Conservation (phyloP, 495 filamentous ascomycete species). For the Aspergillus hancockii region DNA sequence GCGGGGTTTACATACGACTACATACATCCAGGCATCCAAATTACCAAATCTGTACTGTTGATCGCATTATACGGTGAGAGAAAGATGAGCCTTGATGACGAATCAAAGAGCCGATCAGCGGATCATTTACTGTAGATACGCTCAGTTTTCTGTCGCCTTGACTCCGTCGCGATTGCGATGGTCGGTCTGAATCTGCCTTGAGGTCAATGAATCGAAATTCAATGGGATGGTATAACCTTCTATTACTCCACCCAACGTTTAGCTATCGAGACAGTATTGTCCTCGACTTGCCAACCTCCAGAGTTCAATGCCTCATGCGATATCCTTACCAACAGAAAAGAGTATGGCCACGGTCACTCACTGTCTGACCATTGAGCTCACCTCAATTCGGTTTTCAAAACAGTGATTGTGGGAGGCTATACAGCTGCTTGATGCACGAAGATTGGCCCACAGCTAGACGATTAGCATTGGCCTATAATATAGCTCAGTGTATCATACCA, state of each 20-base stretch:
- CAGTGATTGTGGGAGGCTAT: too few species aligned
- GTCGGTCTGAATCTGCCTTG: constrained; percentile 1
- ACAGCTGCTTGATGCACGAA: too few species aligned
- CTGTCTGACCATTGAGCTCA: too few species aligned
- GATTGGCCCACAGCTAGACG: too few species aligned
- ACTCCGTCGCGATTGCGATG: not conserved
- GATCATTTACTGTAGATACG: not conserved
- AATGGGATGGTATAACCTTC: too few species aligned
- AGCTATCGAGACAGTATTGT: not conserved
- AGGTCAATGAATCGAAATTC: not conserved
- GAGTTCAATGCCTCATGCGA: not conserved
- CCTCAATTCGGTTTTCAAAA: too few species aligned
- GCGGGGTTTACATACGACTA: not conserved
- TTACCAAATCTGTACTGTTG: not conserved
- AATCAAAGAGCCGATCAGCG: not conserved
- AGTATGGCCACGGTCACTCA: not conserved
- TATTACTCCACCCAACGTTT: not conserved
- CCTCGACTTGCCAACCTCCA: too few species aligned
- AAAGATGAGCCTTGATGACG: not conserved
- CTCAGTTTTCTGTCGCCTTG: not conserved
- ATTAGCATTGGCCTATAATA: too few species aligned
- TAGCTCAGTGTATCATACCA: too few species aligned
- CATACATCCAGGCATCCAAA: not conserved
- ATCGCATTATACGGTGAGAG: not conserved
- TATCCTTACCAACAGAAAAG: not conserved